These are phyloP conservation scores for Glarea lozoyensis DNA, from an alignment of 495 filamentous ascomycete species.

Conservation along the genomic window DNA sequence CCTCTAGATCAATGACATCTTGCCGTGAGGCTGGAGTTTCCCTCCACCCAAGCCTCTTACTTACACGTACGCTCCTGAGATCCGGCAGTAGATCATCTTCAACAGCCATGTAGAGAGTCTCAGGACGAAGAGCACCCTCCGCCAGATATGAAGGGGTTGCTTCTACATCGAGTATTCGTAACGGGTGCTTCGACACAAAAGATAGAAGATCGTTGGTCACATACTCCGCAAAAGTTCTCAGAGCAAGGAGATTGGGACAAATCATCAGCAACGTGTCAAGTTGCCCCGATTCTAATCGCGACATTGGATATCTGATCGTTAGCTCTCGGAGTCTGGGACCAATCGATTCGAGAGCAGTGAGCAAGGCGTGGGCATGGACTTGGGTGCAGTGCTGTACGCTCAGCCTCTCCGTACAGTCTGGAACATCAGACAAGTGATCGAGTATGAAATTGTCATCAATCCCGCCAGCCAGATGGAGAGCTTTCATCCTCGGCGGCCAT, in stretches of 20 bases:
- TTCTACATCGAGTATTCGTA: slow-evolving; percentile 28
- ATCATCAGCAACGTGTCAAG: slow-evolving; percentile 26
- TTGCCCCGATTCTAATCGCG: slow-evolving; percentile 10
- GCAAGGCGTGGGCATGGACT: slow-evolving; percentile 4
- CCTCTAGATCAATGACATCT: slow-evolving; percentile 27
- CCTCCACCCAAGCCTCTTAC: slow-evolving; percentile 25
- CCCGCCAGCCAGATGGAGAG: slow-evolving; percentile 34
- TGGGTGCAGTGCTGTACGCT: slow-evolving; percentile 22
- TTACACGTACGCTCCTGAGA: slow-evolving; percentile 29
- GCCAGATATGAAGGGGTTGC: slow-evolving; percentile 21
- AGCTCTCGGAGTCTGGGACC: slow-evolving; percentile 16
- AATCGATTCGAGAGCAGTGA: slow-evolving; percentile 3
- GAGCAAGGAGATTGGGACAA: slow-evolving; percentile 24
- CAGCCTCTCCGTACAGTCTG: slow-evolving; percentile 5
- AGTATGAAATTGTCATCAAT: slow-evolving; percentile 33
- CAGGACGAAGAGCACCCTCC: slow-evolving; percentile 24
- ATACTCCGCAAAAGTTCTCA: slow-evolving; percentile 30
- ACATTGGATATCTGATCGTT: slow-evolving; percentile 22
- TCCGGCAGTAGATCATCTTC: slow-evolving; percentile 24
- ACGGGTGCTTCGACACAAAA: slow-evolving; percentile 23
- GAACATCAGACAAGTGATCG: slow-evolving; percentile 14
- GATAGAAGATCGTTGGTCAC: slow-evolving; percentile 28
- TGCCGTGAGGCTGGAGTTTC: slow-evolving; percentile 8
- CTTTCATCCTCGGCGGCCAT: slow-evolving; percentile 38
- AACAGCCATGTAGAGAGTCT: slow-evolving; percentile 27